phyloP scores from a whole-genome alignment of 108 stramenopile genomes.

The Cyclotella cryptica region DNA sequence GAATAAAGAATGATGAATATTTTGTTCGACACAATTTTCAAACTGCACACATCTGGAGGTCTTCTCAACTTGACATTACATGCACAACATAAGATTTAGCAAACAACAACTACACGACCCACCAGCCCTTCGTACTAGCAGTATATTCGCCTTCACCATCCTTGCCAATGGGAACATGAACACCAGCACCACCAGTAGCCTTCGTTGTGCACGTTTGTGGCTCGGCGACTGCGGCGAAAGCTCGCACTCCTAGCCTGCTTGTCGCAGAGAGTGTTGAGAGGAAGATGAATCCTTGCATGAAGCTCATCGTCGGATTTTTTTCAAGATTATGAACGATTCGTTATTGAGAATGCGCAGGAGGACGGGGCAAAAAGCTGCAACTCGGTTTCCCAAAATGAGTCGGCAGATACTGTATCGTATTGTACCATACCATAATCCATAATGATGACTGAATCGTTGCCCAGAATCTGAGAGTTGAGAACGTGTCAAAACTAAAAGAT shows the following conservation, averaged over 20 bases:
- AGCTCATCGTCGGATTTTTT: not conserved
- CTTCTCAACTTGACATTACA: not conserved
- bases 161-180: constrained; percentile 55
- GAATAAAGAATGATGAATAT: not conserved
- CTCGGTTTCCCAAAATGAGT: too few species aligned
- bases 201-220: not conserved
- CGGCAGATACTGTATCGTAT: too few species aligned
- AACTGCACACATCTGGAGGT: not conserved
- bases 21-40: not conserved
- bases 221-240: constrained; percentile 9
- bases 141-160: constrained; percentile 56
- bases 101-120: not conserved
- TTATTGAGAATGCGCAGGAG: too few species aligned
- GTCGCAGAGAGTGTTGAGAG: not conserved
- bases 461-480: too few species aligned
- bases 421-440: too few species aligned
- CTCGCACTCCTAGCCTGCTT: not conserved
- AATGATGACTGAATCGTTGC: too few species aligned
- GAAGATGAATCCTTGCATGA: not conserved
- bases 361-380: too few species aligned
- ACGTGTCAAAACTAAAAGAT: too few species aligned
- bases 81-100: not conserved
- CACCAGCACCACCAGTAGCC: constrained; percentile 25
- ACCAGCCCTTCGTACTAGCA: constrained; percentile 62
- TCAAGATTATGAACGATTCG: too few species aligned